Evolutionary conservation across 2,329 filamentous ascomycete genomes (phyloP).

Genomic region (Erysiphe neolycopersici): DNA sequence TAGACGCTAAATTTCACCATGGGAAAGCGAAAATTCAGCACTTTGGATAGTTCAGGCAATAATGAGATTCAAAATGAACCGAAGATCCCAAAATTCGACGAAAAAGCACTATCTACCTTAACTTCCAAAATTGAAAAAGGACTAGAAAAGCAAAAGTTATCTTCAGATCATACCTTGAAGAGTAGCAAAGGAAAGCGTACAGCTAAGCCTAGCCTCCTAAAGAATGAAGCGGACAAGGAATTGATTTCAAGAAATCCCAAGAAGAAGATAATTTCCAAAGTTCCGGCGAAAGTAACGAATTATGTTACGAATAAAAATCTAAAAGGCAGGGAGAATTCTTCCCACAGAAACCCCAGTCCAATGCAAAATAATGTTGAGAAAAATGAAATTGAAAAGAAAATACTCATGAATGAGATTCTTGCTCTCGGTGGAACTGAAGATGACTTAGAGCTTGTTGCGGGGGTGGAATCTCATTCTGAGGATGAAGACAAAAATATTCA

Average conservation of each 20-base stretch:
- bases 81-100: constrained; percentile 20
- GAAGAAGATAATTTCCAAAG: neutral
- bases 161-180: constrained; percentile 1
- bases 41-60: constrained; percentile 5
- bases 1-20: constrained; percentile 2
- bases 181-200: neutral
- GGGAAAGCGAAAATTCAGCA: constrained; percentile 8
- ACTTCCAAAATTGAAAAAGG: constrained; percentile 29
- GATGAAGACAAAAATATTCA: constrained; percentile 9
- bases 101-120: constrained; percentile 23
- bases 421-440: constrained; percentile 38
- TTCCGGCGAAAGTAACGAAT: neutral
- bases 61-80: constrained; percentile 2
- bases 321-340: neutral
- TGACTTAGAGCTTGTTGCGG: constrained; percentile 33
- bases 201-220: neutral
- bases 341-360: constrained; percentile 2
- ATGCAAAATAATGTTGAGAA: constrained; percentile 1
- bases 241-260: neutral
- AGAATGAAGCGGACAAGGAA: neutral
- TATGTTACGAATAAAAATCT: neutral
- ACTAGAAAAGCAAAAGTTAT: constrained; percentile 16
- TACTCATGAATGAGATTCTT: constrained; percentile 33
- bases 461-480: constrained; percentile 23
- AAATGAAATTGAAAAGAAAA: constrained; percentile 9